Evolutionary conservation across 164 flowering plant genomes (phyloP), one percentile per base, ranked within the genome.

Genomic region (Magnolia officinalis): DNA sequence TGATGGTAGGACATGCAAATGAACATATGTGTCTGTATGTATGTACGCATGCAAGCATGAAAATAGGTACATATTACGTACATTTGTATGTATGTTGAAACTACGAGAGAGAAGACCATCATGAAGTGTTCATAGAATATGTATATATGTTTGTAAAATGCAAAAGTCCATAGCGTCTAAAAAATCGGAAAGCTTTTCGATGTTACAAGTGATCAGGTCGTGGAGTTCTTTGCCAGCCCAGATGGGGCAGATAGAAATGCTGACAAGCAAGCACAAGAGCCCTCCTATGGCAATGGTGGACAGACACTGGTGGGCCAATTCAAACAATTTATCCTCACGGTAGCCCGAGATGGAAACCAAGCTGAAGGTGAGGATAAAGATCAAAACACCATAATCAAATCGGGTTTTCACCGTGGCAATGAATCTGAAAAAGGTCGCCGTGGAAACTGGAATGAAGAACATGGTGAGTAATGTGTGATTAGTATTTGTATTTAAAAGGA

Each of bases 171-270:
- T 79, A 94, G 97, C 94, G 88, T 92, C 90, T 23, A 92, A 82
- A 82, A 81, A 94, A 59, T 14, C 81, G 16, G 85, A 94, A 72
- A 94, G 88, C 78, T 87, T 91, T 72, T 91, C 92, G 10, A 94
- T 49, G 78, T 89, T 90, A 68, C 69, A 76, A 67, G 88, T 89
- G 7, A 87, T 70, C 26, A 83, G 74, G 8, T 89, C 83, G 79
- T 92, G 97, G 67, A 94, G 91, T 76, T 92, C 97, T 80, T 86
- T 83, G 67, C 97, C 98, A 61, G 96, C 97, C 98, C 97, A 92
- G 0, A 94, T 96, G 2, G 97, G 98, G 67, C 86, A 89, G 3
- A 90, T 51, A 51, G 81, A 75, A 13, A 91, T 76, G 76, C 89
- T 85, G 18, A 91, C 66, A 16, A 90, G 24, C 11, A 92, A 71